Conservation (phyloP, 495 filamentous ascomycete species). For the Aspergillus heteromorphus region DNA sequence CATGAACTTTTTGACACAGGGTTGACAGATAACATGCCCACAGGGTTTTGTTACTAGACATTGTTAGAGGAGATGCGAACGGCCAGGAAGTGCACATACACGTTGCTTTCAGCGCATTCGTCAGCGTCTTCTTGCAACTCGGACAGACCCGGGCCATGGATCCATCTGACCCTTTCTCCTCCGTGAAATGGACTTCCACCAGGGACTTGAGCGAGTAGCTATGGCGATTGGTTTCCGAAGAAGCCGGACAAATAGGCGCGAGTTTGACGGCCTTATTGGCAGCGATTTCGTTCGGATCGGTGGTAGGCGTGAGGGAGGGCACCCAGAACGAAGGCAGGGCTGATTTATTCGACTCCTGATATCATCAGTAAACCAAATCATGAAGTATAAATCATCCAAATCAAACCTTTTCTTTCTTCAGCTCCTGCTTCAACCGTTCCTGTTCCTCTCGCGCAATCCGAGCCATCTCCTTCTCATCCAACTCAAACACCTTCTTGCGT, state of each 20-base stretch:
- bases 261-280: conserved; percentile 60
- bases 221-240: conserved; percentile 64
- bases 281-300: conserved; percentile 43
- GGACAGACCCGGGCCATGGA: conserved; percentile 68
- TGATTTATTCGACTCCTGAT: conserved; percentile 54
- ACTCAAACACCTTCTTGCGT: conserved; percentile 56
- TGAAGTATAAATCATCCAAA: not conserved
- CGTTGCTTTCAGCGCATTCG: conserved; percentile 77
- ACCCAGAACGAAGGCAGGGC: conserved; percentile 94
- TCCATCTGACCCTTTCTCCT: conserved; percentile 53
- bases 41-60: conserved; percentile 75
- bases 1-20: conserved; percentile 87
- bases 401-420: conserved; percentile 70
- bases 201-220: conserved; percentile 77
- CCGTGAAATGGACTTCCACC: conserved; percentile 72
- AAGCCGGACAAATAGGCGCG: conserved; percentile 75
- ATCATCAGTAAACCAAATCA: conserved; percentile 12
- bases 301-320: conserved; percentile 71
- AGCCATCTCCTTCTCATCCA: conserved; percentile 75
- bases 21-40: conserved; percentile 88
- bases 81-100: conserved; percentile 32
- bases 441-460: conserved; percentile 65
- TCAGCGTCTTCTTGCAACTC: conserved; percentile 78
- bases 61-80: not conserved
- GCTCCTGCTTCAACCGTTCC: conserved; percentile 58